These are phyloP conservation scores for Monilinia aucupariae DNA, from an alignment of 2,329 filamentous ascomycete genomes.

Conservation along the genomic window DNA sequence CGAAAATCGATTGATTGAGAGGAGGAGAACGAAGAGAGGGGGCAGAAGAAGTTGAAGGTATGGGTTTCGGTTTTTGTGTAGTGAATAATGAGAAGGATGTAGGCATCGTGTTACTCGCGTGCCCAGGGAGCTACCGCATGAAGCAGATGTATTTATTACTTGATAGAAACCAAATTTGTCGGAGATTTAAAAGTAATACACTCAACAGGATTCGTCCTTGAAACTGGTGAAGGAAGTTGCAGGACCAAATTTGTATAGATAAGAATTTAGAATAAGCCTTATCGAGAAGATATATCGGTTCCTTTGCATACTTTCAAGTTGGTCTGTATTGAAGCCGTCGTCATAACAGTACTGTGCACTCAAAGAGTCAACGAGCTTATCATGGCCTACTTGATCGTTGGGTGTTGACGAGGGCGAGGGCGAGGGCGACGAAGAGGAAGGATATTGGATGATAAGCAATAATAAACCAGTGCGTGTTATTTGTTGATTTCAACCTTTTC, in stretches of 20 bases:
- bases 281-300: background rate
- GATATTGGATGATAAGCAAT: background rate
- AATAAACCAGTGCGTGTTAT: too few species aligned
- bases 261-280: background rate
- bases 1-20: background rate
- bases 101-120: constrained; percentile 16
- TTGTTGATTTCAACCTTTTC: background rate
- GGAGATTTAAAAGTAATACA: constrained; percentile 5
- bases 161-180: constrained; percentile 11
- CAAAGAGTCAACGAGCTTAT: too few species aligned
- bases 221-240: background rate
- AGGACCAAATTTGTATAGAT: background rate
- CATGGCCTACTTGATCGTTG: too few species aligned
- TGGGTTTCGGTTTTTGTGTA: constrained; percentile 7
- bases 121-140: constrained; percentile 14
- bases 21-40: background rate
- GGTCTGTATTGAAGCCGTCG: too few species aligned
- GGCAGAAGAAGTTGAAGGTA: background rate
- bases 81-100: constrained; percentile 14
- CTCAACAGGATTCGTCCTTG: constrained; percentile 10
- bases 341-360: too few species aligned
- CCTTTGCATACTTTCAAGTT: constrained; percentile 1
- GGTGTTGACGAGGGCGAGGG: too few species aligned
- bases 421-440: too few species aligned
- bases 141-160: constrained; percentile 15